Conservation (phyloP, 139 green algal genomes). For the Tetradesmus lagerheimii region DNA sequence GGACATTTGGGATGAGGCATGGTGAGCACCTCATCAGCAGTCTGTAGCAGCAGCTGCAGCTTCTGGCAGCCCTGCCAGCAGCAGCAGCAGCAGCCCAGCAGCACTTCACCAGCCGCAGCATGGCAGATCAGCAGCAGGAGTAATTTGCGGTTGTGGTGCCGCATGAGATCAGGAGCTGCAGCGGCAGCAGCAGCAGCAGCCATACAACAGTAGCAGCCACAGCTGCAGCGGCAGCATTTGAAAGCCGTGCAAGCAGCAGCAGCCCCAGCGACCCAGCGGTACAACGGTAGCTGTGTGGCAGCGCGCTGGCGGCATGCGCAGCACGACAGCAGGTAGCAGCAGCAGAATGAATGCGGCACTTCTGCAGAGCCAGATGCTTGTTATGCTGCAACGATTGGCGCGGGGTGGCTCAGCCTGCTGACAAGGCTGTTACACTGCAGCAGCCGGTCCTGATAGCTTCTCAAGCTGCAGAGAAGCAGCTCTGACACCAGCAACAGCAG, state of each 20-base stretch:
- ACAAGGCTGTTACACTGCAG: no score
- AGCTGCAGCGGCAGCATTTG: not conserved
- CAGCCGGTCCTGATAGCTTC: no score
- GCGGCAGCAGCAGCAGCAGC: not conserved
- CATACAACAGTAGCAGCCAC: not conserved
- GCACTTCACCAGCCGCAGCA: not conserved
- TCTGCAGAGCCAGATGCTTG: not conserved
- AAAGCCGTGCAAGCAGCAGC: no score
- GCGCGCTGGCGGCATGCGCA: no score
- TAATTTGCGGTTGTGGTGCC: not conserved
- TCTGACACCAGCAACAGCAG: no score
- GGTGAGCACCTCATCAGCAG: conserved; percentile 55
- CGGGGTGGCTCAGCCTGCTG: not conserved
- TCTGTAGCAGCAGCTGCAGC: not conserved
- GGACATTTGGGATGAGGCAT: conserved; percentile 78
- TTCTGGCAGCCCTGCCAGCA: not conserved
- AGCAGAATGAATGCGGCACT: not conserved
- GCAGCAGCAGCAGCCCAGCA: not conserved
- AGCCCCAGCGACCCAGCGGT: no score
- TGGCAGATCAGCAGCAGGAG: not conserved
- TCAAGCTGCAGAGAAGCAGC: no score
- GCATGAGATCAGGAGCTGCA: not conserved
- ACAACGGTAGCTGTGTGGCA: no score
- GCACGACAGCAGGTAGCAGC: no score
- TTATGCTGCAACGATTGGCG: not conserved